Evolutionary conservation across 2,329 filamentous ascomycete genomes (phyloP).

Genomic region (Neofusicoccum laricinum): DNA sequence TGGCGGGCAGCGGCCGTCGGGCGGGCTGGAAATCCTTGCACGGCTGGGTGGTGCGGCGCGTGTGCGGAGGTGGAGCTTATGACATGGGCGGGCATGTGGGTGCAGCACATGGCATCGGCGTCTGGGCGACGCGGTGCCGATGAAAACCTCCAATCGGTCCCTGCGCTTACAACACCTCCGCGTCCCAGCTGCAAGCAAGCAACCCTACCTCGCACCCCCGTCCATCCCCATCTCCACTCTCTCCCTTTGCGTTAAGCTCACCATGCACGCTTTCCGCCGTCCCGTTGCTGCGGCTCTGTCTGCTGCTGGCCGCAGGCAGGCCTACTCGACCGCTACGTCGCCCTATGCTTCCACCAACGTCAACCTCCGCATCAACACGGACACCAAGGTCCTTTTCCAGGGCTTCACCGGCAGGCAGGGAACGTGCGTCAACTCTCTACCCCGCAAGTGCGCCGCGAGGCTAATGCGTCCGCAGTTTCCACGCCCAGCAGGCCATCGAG

Average conservation of each 20-base stretch:
- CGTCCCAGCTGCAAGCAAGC: conserved; percentile 8
- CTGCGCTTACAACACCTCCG: conserved; percentile 16
- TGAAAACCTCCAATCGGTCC: conserved; percentile 16
- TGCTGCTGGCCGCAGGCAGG: conserved; percentile 66
- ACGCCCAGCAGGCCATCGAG: conserved; percentile 95
- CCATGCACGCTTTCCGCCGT: conserved; percentile 84
- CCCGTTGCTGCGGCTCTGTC: conserved; percentile 67
- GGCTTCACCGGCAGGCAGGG: conserved; percentile 97
- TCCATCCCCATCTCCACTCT: conserved; percentile 15
- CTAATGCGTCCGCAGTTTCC: conserved; percentile 65
- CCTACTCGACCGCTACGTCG: conserved; percentile 67
- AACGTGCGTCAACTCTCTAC: conserved; percentile 50
- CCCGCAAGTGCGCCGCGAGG: background rate
- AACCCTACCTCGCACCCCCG: conserved; percentile 12
- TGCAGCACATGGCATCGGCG: background rate
- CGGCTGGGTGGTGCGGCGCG: background rate
- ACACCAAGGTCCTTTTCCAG: conserved; percentile 95
- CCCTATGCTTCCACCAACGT: conserved; percentile 46
- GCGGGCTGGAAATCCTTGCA: background rate
- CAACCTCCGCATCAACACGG: conserved; percentile 88
- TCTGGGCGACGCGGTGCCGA: conserved; percentile 3
- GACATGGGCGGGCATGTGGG: conserved; percentile 11
- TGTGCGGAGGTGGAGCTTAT: conserved; percentile 7
- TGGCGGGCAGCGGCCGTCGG: conserved; percentile 32
- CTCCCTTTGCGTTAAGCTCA: conserved; percentile 30